A percentile compares a stretch with the other conserved stretches of the same genome.
Conservation (phyloP, 2,329 filamentous ascomycete species). For the Macrophomina phaseolina region DNA sequence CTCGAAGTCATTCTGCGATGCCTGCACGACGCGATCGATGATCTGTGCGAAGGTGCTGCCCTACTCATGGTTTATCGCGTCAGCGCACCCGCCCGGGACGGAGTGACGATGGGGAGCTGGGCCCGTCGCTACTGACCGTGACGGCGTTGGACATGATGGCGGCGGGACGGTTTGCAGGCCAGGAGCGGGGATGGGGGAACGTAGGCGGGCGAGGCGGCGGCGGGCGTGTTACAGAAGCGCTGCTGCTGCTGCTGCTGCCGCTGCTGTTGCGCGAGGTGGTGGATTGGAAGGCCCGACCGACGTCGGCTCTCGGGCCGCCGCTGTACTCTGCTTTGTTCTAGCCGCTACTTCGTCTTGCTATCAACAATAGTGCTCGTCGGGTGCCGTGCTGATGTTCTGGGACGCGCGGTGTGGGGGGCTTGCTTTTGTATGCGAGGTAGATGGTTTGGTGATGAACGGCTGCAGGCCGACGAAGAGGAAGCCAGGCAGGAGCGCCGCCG, state of each 20-base stretch:
- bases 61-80: constrained; percentile 40
- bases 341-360: constrained; percentile 29
- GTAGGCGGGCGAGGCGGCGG: constrained; percentile 17
- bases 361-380: constrained; percentile 24
- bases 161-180: constrained; percentile 26
- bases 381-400: constrained; percentile 16
- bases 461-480: constrained; percentile 24
- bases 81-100: constrained; percentile 24
- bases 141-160: constrained; percentile 28
- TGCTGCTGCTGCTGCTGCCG: constrained; percentile 10
- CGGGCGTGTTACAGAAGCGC: constrained; percentile 27
- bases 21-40: constrained; percentile 70
- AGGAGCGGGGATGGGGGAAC: constrained; percentile 27
- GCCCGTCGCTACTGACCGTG: constrained; percentile 26
- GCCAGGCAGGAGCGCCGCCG: constrained; percentile 22
- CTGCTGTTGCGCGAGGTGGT: constrained; percentile 21
- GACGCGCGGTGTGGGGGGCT: constrained; percentile 23
- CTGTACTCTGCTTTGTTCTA: constrained; percentile 27
- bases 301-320: constrained; percentile 27
- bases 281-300: constrained; percentile 27
- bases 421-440: constrained; percentile 27
- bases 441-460: constrained; percentile 25
- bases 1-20: constrained; percentile 91
- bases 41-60: constrained; percentile 89
- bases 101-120: constrained; percentile 13